phyloP scores from a whole-genome alignment of 352 stramenopile species.

The Halophytophthora polymorphica region DNA sequence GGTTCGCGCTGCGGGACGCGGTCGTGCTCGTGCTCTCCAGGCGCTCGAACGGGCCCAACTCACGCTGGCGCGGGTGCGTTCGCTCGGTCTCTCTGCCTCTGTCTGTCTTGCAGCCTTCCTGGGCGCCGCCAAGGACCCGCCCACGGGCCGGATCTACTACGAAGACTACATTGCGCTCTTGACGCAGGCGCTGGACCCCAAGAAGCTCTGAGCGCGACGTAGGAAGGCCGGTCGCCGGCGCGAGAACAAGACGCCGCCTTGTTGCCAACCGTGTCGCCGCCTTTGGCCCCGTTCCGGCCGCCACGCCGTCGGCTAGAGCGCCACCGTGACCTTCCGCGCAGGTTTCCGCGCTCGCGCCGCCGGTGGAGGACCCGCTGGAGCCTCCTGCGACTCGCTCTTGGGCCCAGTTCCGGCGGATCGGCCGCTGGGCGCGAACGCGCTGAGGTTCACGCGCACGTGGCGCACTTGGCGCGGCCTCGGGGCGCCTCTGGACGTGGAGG shows the following conservation, averaged over 20 bases:
- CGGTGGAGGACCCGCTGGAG: constrained; percentile 4
- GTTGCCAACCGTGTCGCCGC: neutral
- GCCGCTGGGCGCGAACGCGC: constrained; percentile 16
- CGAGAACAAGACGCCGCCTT: neutral
- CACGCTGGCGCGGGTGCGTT: no score
- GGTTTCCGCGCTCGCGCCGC: constrained; percentile 18
- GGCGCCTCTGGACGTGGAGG: constrained; percentile 4
- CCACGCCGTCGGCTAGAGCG: constrained; percentile 20
- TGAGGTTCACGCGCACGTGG: constrained; percentile 48
- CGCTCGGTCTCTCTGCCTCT: no score
- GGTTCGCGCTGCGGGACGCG: constrained; percentile 18
- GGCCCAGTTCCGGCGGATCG: neutral
- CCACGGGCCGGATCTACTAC: constrained; percentile 90
- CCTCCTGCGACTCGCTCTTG: neutral
- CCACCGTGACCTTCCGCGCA: constrained; percentile 41
- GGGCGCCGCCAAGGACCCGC: constrained; percentile 70
- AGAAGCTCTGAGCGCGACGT: constrained; percentile 18
- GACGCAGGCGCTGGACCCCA: constrained; percentile 49
- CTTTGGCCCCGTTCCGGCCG: neutral
- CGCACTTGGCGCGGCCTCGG: constrained; percentile 32
- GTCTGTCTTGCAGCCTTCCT: constrained; percentile 62
- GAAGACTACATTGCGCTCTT: constrained; percentile 90
- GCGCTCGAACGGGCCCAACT: no score
- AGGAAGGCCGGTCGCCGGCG: neutral
- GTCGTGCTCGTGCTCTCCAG: neutral